A percentile compares a stretch with the other conserved stretches of the same genome.
Conservation (phyloP, 1,284 basidiomycete genomes). For the Ceratobasidium papillatum region DNA sequence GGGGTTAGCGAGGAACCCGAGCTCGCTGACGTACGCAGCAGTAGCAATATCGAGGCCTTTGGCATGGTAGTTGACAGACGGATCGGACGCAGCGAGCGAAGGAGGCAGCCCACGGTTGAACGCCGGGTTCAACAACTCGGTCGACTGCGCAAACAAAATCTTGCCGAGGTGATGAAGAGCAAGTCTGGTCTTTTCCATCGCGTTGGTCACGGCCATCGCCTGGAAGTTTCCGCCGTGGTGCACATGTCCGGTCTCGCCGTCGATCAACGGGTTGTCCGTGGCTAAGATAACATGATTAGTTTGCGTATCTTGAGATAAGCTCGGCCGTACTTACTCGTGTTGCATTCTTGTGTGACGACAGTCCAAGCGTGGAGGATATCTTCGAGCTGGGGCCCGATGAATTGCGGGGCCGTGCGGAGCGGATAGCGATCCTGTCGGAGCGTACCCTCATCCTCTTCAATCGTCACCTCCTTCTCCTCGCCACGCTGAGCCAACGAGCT, state of each 20-base stretch:
- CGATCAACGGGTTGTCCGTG: constrained; percentile 79
- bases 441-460: constrained; percentile 74
- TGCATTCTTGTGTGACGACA: constrained; percentile 79
- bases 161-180: constrained; percentile 84
- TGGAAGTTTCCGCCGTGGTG: constrained; percentile 91
- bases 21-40: constrained; percentile 81
- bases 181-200: constrained; percentile 88
- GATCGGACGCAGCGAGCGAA: constrained; percentile 82
- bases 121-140: constrained; percentile 80
- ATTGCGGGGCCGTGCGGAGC: constrained; percentile 81
- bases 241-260: constrained; percentile 69
- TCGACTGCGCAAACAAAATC: constrained; percentile 82
- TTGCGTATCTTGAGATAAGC: background rate
- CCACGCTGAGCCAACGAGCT: constrained; percentile 70
- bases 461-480: constrained; percentile 68
- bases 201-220: constrained; percentile 85
- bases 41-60: constrained; percentile 89
- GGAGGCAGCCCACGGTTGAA: constrained; percentile 88
- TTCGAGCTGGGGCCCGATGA: constrained; percentile 86
- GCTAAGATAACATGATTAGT: constrained; percentile 54
- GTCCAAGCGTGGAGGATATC: constrained; percentile 74
- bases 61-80: constrained; percentile 81
- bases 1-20: constrained; percentile 83
- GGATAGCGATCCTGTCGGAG: constrained; percentile 82
- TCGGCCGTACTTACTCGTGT: constrained; percentile 71